Evolutionary conservation across 768 basidiomycete species (phyloP).

Genomic region (Coprinellus micaceus): DNA sequence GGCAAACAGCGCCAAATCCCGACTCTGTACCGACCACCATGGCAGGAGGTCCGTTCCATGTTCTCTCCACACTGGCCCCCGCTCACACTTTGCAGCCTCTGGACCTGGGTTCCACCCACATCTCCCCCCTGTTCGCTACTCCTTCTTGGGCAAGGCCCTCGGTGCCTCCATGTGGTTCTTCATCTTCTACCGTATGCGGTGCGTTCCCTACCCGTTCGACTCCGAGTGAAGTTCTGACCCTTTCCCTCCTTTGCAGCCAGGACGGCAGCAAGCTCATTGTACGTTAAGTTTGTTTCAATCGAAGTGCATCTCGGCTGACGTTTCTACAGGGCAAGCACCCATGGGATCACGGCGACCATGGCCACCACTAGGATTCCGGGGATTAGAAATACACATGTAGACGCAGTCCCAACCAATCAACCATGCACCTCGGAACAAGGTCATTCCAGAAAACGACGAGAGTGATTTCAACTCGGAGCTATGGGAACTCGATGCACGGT

Average conservation of each 20-base stretch:
- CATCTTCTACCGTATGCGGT: conserved; percentile 95
- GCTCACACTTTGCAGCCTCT: conserved; percentile 39
- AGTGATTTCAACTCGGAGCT: no score
- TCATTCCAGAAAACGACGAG: no score
- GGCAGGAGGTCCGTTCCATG: conserved; percentile 40
- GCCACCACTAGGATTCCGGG: conserved; percentile 33
- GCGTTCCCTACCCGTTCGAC: conserved; percentile 26
- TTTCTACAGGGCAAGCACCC: conserved; percentile 48
- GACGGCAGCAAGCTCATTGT: conserved; percentile 76
- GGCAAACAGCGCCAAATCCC: conserved; percentile 34
- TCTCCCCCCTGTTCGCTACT: conserved; percentile 72
- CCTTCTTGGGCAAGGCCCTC: conserved; percentile 76
- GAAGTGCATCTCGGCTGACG: background rate
- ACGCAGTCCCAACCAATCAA: background rate
- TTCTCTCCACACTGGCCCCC: conserved; percentile 16
- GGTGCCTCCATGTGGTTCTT: conserved; percentile 99
- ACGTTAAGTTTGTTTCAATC: conserved; percentile 17
- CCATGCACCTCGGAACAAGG: conserved; percentile 5
- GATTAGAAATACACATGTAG: conserved; percentile 10
- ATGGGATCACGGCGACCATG: conserved; percentile 36
- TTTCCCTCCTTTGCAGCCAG: conserved; percentile 41
- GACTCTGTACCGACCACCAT: conserved; percentile 25
- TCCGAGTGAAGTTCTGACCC: background rate
- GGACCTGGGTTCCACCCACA: conserved; percentile 91
- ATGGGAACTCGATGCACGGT: no score